A percentile compares a stretch with the other conserved stretches of the same genome.
Conservation (phyloP, 371 early-diverging fungal genomes). For the Saksenaea vasiformis region DNA sequence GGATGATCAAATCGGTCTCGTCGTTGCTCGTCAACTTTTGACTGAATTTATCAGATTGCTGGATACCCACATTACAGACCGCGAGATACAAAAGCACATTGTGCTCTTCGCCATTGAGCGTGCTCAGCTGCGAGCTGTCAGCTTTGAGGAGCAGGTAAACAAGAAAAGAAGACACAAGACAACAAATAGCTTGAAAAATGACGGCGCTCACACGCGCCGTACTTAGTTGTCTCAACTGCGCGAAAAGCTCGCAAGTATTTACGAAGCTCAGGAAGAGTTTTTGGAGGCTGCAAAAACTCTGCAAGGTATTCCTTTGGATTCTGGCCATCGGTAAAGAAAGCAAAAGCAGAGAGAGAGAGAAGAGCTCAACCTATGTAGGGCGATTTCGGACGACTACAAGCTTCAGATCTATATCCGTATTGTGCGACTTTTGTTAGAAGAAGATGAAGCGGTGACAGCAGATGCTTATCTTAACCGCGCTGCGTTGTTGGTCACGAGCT, state of each 20-base stretch:
- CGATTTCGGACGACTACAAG: slow-evolving; percentile 77
- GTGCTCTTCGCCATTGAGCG: slow-evolving; percentile 58
- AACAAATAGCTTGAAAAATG: not conserved
- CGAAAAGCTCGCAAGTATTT: slow-evolving; percentile 72
- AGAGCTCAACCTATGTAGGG: slow-evolving; percentile 30
- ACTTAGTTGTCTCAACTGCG: slow-evolving; percentile 70
- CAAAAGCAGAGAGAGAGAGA: not conserved
- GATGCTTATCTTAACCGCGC: slow-evolving; percentile 85
- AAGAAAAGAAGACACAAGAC: not conserved
- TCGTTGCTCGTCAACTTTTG: slow-evolving; percentile 74
- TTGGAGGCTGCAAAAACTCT: slow-evolving; percentile 77
- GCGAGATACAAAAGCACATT: slow-evolving; percentile 51
- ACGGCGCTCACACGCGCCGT: not conserved
- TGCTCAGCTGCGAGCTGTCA: slow-evolving; percentile 72
- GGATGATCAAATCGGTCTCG: slow-evolving; percentile 76
- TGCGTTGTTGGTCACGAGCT: slow-evolving; percentile 64
- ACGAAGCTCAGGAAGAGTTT: slow-evolving; percentile 80
- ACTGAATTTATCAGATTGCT: slow-evolving; percentile 59
- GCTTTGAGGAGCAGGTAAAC: slow-evolving; percentile 85
- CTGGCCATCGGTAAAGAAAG: slow-evolving; percentile 71
- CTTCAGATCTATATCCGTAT: slow-evolving; percentile 84
- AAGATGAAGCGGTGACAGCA: slow-evolving; percentile 80
- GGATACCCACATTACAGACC: slow-evolving; percentile 35
- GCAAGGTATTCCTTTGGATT: slow-evolving; percentile 84
- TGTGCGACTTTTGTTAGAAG: slow-evolving; percentile 81